phyloP scores from a whole-genome alignment of 2,329 filamentous ascomycete species.

The Gnomoniopsis sp. region DNA sequence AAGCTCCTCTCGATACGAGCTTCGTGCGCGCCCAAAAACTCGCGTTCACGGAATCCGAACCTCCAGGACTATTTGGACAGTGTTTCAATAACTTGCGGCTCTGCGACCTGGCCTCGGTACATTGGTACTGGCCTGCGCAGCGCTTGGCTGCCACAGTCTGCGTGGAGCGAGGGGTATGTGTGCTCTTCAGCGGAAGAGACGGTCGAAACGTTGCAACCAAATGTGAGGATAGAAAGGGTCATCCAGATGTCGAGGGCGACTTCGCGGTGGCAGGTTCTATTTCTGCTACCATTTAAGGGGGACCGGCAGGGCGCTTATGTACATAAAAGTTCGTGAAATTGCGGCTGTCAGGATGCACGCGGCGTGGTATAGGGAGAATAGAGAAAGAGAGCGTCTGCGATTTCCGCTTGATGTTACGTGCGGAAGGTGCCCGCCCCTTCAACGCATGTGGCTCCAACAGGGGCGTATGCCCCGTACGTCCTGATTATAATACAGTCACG shows the following conservation, averaged over 20 bases:
- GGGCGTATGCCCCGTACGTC: no score
- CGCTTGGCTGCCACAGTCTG: not conserved
- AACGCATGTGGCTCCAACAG: not conserved
- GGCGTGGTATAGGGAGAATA: not conserved
- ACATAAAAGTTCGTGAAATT: constrained; percentile 2
- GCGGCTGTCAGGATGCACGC: not conserved
- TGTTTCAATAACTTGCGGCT: no score
- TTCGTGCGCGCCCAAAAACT: not conserved
- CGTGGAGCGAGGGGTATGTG: not conserved
- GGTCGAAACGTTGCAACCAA: not conserved
- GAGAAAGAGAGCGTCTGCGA: constrained; percentile 1
- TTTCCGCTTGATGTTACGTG: not conserved
- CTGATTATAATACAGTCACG: no score
- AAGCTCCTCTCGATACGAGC: not conserved
- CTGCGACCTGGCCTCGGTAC: no score
- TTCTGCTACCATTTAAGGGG: not conserved
- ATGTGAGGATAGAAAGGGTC: not conserved
- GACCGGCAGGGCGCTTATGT: not conserved
- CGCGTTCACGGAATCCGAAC: not conserved
- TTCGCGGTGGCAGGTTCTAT: not conserved
- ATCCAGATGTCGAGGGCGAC: not conserved
- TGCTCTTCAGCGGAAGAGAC: not conserved
- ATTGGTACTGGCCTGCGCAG: not conserved
- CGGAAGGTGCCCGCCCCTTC: not conserved
- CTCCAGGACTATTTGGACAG: not conserved